These are phyloP conservation scores for Candida endomychidarum DNA, from an alignment of 805 yeast species.

Conservation along the genomic window DNA sequence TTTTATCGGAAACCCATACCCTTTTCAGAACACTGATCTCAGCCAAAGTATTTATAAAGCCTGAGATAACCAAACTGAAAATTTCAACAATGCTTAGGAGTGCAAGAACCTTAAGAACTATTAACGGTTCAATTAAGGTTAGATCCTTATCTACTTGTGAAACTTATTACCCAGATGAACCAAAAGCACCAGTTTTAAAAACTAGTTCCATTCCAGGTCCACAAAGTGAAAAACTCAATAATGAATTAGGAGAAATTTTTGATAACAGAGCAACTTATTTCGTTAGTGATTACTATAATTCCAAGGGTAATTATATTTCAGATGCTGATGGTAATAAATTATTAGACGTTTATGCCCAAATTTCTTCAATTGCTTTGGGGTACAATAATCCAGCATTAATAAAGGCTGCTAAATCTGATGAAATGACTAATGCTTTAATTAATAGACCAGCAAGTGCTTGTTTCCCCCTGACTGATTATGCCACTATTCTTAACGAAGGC, in stretches of 20 bases:
- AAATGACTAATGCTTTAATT: conserved; percentile 41
- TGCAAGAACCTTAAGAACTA: background rate
- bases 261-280: conserved; percentile 45
- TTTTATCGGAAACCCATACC: conserved; percentile 11
- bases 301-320: conserved; percentile 41
- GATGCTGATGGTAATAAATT: conserved; percentile 43
- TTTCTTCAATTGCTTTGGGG: conserved; percentile 44
- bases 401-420: conserved; percentile 38
- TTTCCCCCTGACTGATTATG: conserved; percentile 52
- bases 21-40: background rate
- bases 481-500: conserved; percentile 47
- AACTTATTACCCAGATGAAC: conserved; percentile 38
- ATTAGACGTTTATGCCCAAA: conserved; percentile 44
- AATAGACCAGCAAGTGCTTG: conserved; percentile 48
- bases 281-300: conserved; percentile 38
- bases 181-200: conserved; percentile 29
- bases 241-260: conserved; percentile 36
- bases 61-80: background rate
- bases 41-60: background rate
- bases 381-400: conserved; percentile 43
- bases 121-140: background rate
- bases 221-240: conserved; percentile 26
- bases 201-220: conserved; percentile 42
- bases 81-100: conserved; percentile 6
- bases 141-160: conserved; percentile 12